Evolutionary conservation across 1,284 basidiomycete species (phyloP).

Genomic region (Entoloma clypeatum): DNA sequence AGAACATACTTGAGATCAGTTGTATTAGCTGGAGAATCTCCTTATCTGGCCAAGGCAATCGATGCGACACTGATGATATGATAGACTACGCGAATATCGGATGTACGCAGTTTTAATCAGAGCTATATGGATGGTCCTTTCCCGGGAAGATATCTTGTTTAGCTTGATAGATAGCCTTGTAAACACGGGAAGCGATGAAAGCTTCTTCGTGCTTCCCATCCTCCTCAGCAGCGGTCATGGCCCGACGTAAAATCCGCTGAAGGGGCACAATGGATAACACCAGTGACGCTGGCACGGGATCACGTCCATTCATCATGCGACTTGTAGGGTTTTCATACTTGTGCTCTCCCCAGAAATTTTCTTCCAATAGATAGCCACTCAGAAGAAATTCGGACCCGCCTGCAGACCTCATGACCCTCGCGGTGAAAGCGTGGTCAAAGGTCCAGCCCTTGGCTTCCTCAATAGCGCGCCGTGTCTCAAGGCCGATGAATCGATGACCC

Average conservation of each 20-base stretch:
- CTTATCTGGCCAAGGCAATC: too few relatives aligned
- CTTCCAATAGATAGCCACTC: constrained; percentile 4
- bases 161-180: too few relatives aligned
- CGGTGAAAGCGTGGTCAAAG: constrained; percentile 12
- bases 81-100: too few relatives aligned
- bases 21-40: too few relatives aligned
- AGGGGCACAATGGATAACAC: constrained; percentile 18
- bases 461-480: background rate
- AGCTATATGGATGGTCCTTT: too few relatives aligned
- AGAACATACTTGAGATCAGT: too few relatives aligned
- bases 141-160: too few relatives aligned
- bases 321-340: constrained; percentile 17
- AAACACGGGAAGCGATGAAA: too few relatives aligned
- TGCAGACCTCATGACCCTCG: constrained; percentile 12
- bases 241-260: constrained; percentile 15
- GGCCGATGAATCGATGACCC: constrained; percentile 17
- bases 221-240: constrained; percentile 1
- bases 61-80: too few relatives aligned
- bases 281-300: constrained; percentile 9
- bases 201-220: background rate
- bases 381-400: constrained; percentile 8
- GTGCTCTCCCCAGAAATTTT: constrained; percentile 1
- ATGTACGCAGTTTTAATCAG: too few relatives aligned
- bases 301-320: constrained; percentile 18
- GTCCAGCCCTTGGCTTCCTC: background rate